These are phyloP conservation scores for Aspergillus sp. DNA, from an alignment of 2,329 filamentous ascomycete species.

Conservation along the genomic window DNA sequence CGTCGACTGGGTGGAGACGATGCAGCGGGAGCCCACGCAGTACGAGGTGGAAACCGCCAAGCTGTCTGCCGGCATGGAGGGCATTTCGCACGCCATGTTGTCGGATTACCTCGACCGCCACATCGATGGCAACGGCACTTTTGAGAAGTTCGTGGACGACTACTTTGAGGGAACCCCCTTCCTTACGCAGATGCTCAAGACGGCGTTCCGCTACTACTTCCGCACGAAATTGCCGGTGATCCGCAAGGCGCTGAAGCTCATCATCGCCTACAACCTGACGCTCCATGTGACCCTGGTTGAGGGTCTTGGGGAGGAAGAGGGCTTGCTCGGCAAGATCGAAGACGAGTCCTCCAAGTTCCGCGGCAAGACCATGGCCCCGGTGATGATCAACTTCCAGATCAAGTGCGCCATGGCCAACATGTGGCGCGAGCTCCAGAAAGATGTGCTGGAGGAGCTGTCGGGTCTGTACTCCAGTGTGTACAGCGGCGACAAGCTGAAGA, in stretches of 20 bases:
- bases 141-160: constrained; percentile 91
- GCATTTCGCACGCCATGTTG: constrained; percentile 75
- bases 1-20: constrained; percentile 88
- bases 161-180: constrained; percentile 96
- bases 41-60: constrained; percentile 87
- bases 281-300: constrained; percentile 93
- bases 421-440: constrained; percentile 97
- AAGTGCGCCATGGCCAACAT: constrained; percentile 96
- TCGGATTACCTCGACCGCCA: constrained; percentile 94
- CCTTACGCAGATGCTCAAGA: constrained; percentile 94
- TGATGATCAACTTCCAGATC: constrained; percentile 99
- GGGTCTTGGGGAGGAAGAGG: constrained; percentile 77
- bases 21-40: constrained; percentile 70
- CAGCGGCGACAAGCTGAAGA: constrained; percentile 94
- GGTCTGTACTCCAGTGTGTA: constrained; percentile 95
- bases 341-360: constrained; percentile 83
- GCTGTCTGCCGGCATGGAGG: constrained; percentile 84
- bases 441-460: constrained; percentile 91
- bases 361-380: constrained; percentile 86
- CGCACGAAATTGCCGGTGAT: constrained; percentile 87
- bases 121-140: constrained; percentile 84
- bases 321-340: constrained; percentile 77
- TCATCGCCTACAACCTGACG: constrained; percentile 93
- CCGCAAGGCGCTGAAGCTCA: constrained; percentile 91
- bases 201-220: constrained; percentile 86